These are phyloP conservation scores for Colletotrichum plurivorum DNA, from an alignment of 2,329 filamentous ascomycete genomes.

Conservation along the genomic window DNA sequence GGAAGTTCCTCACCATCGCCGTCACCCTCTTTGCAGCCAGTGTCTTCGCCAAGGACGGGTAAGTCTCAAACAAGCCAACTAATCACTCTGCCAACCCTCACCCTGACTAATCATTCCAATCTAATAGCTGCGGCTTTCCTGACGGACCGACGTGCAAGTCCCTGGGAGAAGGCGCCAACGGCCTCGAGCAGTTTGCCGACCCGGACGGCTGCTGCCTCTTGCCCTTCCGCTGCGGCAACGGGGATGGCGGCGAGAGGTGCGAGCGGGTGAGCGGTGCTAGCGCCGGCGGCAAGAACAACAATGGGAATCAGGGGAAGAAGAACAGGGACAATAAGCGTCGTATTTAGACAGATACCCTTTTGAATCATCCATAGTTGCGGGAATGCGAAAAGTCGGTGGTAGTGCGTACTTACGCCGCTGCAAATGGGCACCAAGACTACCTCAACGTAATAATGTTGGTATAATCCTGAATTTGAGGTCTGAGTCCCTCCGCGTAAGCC, in stretches of 20 bases:
- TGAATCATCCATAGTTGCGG: too few relatives aligned
- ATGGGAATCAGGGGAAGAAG: not conserved
- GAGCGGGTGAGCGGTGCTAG: slow-evolving; percentile 20
- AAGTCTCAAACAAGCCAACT: not conserved
- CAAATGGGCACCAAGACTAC: too few relatives aligned
- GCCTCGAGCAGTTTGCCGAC: slow-evolving; percentile 30
- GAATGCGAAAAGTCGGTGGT: too few relatives aligned
- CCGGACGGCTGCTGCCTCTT: slow-evolving; percentile 18
- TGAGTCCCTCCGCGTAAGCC: too few relatives aligned
- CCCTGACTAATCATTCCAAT: not conserved
- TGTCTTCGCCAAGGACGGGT: slow-evolving; percentile 12
- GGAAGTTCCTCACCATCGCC: slow-evolving; percentile 4
- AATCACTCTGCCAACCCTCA: not conserved
- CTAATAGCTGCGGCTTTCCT: slow-evolving; percentile 18
- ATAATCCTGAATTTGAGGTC: too few relatives aligned
- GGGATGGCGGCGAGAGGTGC: slow-evolving; percentile 24
- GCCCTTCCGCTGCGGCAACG: slow-evolving; percentile 18
- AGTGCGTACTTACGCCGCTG: too few relatives aligned
- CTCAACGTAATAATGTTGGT: too few relatives aligned
- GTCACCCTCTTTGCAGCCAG: not conserved
- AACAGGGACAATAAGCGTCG: not conserved
- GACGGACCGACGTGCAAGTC: slow-evolving; percentile 22
- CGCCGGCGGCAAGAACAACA: not conserved
- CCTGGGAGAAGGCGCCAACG: slow-evolving; percentile 2
- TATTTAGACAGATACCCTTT: not conserved